Evolutionary conservation across 345 rosid species (phyloP).

Genomic region (Durio zibethinus): DNA sequence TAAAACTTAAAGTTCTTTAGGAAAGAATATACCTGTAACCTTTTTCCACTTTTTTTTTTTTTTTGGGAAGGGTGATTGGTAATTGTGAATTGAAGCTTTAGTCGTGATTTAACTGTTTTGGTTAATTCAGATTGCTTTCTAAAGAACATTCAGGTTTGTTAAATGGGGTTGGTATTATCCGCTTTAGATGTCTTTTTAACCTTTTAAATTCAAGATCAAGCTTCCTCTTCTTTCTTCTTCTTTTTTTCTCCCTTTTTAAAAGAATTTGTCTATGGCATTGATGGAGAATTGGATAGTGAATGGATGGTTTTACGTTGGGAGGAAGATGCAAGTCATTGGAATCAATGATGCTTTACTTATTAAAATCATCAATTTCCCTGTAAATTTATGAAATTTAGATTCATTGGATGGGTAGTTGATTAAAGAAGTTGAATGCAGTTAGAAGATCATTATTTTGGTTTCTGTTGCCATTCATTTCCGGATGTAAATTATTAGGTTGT

Average conservation of each 20-base stretch:
- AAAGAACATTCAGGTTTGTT: background rate
- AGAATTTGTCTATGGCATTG: background rate
- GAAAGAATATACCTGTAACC: background rate
- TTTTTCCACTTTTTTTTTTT: background rate
- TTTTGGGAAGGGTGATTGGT: background rate
- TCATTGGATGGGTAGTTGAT: background rate
- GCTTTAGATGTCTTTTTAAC: background rate
- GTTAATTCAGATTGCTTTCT: background rate
- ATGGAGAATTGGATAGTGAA: background rate
- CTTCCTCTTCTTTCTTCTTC: background rate
- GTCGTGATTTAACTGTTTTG: background rate
- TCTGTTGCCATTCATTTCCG: background rate
- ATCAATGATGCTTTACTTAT: background rate
- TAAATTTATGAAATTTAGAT: background rate
- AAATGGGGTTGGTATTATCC: background rate
- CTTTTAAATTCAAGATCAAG: background rate
- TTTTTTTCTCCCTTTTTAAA: background rate
- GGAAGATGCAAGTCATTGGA: background rate
- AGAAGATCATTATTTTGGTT: constrained; percentile 1
- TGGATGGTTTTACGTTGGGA: background rate
- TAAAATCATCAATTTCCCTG: background rate
- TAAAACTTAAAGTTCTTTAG: background rate
- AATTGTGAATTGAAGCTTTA: background rate
- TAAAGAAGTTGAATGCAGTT: background rate
- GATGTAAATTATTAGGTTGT: background rate